Conservation (phyloP, 2,329 filamentous ascomycete species). For the Fulvia fulva region DNA sequence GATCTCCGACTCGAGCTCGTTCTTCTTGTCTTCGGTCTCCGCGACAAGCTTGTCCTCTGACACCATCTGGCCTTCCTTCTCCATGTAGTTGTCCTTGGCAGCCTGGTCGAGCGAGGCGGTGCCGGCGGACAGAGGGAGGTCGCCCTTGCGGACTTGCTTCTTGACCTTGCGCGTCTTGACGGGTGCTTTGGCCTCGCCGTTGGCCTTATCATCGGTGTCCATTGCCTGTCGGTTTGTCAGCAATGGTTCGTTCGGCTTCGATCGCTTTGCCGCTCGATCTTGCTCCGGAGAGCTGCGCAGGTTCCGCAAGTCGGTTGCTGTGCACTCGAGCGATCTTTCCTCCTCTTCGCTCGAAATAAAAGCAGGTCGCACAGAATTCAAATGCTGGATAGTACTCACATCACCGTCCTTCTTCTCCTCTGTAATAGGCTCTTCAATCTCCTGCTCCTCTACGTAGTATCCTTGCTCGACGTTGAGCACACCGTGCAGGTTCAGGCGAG, state of each 20-base stretch:
- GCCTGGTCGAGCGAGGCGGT: slow-evolving; percentile 73
- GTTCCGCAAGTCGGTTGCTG: slow-evolving; percentile 11
- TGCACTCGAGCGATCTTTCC: slow-evolving; percentile 11
- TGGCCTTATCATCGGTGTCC: slow-evolving; percentile 79
- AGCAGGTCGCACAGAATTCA: slow-evolving; percentile 20
- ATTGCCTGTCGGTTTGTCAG: slow-evolving; percentile 59
- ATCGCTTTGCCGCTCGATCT: slow-evolving; percentile 25
- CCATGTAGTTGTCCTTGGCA: slow-evolving; percentile 63
- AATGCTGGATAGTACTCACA: slow-evolving; percentile 52
- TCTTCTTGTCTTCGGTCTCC: slow-evolving; percentile 99
- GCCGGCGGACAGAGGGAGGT: slow-evolving; percentile 79
- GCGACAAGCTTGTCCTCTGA: slow-evolving; percentile 98
- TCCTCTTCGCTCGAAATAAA: slow-evolving; percentile 24
- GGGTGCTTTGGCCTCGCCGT: slow-evolving; percentile 37
- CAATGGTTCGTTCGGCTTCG: slow-evolving; percentile 25
- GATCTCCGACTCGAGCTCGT: slow-evolving; percentile 96
- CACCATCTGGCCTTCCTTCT: slow-evolving; percentile 86
- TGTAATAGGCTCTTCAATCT: slow-evolving; percentile 89
- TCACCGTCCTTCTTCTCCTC: slow-evolving; percentile 62
- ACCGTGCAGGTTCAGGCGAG: slow-evolving; percentile 91
- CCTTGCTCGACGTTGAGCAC: slow-evolving; percentile 93
- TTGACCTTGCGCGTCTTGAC: slow-evolving; percentile 91
- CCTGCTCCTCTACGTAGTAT: slow-evolving; percentile 96
- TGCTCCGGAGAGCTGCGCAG: slow-evolving; percentile 15
- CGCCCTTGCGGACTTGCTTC: slow-evolving; percentile 98